A percentile compares a stretch with the other conserved stretches of the same genome.
Conservation (phyloP, 176 grass and related monocot genomes). For the Coix lacrymajobi region DNA sequence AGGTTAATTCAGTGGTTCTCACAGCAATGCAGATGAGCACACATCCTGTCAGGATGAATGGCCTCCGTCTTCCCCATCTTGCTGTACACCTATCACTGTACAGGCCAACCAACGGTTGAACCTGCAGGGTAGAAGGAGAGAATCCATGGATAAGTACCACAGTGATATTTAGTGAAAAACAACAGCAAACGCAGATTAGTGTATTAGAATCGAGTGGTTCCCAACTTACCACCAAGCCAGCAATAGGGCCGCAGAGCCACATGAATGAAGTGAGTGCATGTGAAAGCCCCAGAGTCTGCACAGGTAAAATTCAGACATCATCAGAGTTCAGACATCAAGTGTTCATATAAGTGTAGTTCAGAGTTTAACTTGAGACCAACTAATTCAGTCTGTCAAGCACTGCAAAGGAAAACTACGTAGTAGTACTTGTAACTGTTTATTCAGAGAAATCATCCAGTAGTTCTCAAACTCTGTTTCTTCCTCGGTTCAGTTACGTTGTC, state of each 20-base stretch:
- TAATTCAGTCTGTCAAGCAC: background rate
- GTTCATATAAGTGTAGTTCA: background rate
- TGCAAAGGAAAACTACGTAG: background rate
- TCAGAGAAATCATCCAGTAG: background rate
- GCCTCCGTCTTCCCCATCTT: slow-evolving; percentile 63
- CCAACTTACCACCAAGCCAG: slow-evolving; percentile 77
- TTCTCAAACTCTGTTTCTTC: background rate
- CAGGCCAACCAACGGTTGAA: slow-evolving; percentile 74
- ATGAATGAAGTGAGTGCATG: slow-evolving; percentile 86
- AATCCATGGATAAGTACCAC: background rate
- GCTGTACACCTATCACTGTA: slow-evolving; percentile 68
- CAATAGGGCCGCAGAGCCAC: slow-evolving; percentile 93
- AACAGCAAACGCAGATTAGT: background rate
- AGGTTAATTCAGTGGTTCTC: slow-evolving; percentile 21
- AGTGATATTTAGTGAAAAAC: background rate
- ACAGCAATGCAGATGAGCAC: slow-evolving; percentile 59
- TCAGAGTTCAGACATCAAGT: background rate
- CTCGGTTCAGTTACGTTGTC: background rate
- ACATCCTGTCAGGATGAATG: slow-evolving; percentile 79
- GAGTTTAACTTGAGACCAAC: background rate
- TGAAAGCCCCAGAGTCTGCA: slow-evolving; percentile 78
- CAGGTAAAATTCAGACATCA: slow-evolving; percentile 23
- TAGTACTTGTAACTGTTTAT: background rate
- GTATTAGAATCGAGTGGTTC: background rate
- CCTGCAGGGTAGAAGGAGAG: slow-evolving; percentile 31